These are phyloP conservation scores for Sordariomycetes sp. DNA, from an alignment of 2,329 filamentous ascomycete genomes.

Conservation along the genomic window DNA sequence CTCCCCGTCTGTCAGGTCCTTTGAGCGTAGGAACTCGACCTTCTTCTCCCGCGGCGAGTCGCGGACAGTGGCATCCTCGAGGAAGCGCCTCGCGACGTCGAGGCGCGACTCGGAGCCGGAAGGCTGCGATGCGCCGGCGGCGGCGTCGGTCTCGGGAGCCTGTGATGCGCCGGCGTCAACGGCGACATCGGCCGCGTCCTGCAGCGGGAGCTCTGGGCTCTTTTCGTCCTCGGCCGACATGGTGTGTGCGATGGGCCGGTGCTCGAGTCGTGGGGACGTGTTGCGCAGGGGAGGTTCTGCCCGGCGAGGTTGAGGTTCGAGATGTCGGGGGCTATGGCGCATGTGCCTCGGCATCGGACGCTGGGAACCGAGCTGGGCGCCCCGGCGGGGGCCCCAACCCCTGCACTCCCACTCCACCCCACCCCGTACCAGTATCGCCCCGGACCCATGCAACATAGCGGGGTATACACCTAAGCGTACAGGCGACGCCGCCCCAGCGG, in stretches of 20 bases:
- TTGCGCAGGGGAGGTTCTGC: neutral
- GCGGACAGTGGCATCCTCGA: slow-evolving; percentile 61
- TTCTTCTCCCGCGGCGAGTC: slow-evolving; percentile 60
- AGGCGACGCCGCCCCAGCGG: neutral
- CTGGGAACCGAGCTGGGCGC: neutral
- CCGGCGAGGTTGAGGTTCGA: neutral
- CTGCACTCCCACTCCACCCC: no score
- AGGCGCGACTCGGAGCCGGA: slow-evolving; percentile 15
- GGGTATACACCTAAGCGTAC: neutral
- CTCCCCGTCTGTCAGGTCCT: slow-evolving; percentile 55
- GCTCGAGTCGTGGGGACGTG: neutral
- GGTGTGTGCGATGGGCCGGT: slow-evolving; percentile 1
- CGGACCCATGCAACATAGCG: neutral
- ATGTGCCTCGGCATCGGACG: neutral
- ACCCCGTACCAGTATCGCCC: neutral
- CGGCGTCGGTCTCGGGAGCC: slow-evolving; percentile 5
- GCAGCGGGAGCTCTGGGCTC: neutral
- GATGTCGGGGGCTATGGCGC: neutral
- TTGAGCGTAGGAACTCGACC: slow-evolving; percentile 60
- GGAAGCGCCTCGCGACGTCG: slow-evolving; percentile 61
- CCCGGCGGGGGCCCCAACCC: no score
- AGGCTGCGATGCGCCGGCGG: slow-evolving; percentile 5
- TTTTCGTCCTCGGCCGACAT: slow-evolving; percentile 1
- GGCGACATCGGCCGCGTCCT: slow-evolving; percentile 1
- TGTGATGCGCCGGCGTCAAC: slow-evolving; percentile 5